Conservation (phyloP, 345 rosid genomes). For the Murraya paniculata region DNA sequence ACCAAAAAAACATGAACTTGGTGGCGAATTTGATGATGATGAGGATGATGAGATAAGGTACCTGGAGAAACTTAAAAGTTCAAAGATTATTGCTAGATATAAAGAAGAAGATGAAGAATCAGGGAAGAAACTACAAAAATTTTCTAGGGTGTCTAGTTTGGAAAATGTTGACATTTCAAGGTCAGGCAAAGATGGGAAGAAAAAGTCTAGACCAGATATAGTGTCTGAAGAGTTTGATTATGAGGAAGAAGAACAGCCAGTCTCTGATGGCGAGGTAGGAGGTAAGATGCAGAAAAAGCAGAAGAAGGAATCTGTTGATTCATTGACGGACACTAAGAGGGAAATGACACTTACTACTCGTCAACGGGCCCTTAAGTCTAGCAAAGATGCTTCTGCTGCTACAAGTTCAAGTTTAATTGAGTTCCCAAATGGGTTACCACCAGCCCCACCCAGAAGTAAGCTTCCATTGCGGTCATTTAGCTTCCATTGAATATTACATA, state of each 20-base stretch:
- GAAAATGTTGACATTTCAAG: conserved; percentile 38
- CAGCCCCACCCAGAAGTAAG: conserved; percentile 90
- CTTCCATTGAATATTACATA: conserved; percentile 13
- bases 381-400: conserved; percentile 49
- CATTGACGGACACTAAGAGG: conserved; percentile 52
- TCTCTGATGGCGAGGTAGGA: conserved; percentile 51
- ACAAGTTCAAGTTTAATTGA: conserved; percentile 55
- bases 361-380: conserved; percentile 87
- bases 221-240: conserved; percentile 48
- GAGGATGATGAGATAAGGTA: conserved; percentile 87
- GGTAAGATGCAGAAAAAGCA: conserved; percentile 46
- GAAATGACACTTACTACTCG: conserved; percentile 80
- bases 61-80: conserved; percentile 70
- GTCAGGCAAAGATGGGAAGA: conserved; percentile 52
- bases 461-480: conserved; percentile 2
- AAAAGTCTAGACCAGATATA: conserved; percentile 44
- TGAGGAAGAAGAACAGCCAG: conserved; percentile 53
- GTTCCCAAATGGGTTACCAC: conserved; percentile 92
- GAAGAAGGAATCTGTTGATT: conserved; percentile 58
- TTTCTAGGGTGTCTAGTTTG: conserved; percentile 55
- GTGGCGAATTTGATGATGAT: conserved; percentile 59
- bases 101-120: conserved; percentile 59
- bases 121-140: conserved; percentile 53
- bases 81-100: conserved; percentile 38
- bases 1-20: conserved; percentile 61